Conservation (phyloP, 768 basidiomycete species). For the Boletus subcaerulescens region DNA sequence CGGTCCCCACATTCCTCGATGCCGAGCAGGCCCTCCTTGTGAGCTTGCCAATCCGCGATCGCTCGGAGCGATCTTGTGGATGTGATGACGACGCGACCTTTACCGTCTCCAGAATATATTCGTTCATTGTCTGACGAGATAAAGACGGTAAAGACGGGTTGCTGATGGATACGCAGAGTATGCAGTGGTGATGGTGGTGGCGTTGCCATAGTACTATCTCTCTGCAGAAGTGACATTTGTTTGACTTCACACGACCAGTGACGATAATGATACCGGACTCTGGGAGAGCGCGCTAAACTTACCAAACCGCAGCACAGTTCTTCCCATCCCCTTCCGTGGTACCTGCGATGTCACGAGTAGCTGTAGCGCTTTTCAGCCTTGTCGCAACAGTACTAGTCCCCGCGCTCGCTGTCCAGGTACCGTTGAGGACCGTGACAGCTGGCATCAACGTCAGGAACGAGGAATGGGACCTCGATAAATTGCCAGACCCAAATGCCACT, state of each 20-base stretch:
- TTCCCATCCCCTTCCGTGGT: no score
- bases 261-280: no score
- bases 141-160: conserved; percentile 56
- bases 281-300: no score
- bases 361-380: background rate
- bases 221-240: no score
- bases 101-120: conserved; percentile 82
- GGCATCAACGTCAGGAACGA: background rate
- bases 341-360: background rate
- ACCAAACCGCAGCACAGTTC: no score
- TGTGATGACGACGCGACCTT: conserved; percentile 74
- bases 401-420: conserved; percentile 5
- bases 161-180: conserved; percentile 69
- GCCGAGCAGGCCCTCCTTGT: conserved; percentile 72
- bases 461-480: conserved; percentile 23
- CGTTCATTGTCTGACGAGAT: conserved; percentile 74
- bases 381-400: background rate
- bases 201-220: background rate
- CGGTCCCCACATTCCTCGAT: conserved; percentile 67
- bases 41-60: conserved; percentile 72
- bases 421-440: background rate
- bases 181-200: conserved; percentile 64
- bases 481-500: conserved; percentile 27
- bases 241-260: no score
- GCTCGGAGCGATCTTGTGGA: conserved; percentile 77